Evolutionary conservation across 2,329 filamentous ascomycete genomes (phyloP).

Genomic region (Phialocephala sp.): DNA sequence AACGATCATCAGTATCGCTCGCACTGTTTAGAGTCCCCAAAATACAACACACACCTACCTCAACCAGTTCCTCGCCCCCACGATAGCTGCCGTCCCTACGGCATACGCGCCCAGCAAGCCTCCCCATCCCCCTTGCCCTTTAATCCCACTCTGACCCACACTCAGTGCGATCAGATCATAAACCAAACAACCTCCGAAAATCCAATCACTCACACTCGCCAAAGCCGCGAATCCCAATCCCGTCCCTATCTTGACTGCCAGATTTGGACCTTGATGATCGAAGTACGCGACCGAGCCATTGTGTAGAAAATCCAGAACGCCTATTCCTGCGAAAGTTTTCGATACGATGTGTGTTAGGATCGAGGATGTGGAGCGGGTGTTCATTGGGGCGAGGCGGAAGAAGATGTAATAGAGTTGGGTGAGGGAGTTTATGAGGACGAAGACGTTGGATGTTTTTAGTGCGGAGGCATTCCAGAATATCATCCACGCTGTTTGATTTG

Average conservation of each 20-base stretch:
- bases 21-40: neutral
- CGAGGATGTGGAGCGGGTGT: constrained; percentile 54
- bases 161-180: constrained; percentile 62
- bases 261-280: constrained; percentile 52
- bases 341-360: constrained; percentile 62
- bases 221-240: constrained; percentile 57
- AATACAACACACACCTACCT: constrained; percentile 48
- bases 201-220: constrained; percentile 60
- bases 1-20: constrained; percentile 22
- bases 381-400: constrained; percentile 54
- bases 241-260: constrained; percentile 56
- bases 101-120: constrained; percentile 57
- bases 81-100: constrained; percentile 57
- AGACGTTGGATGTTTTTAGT: constrained; percentile 58
- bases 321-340: constrained; percentile 66
- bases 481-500: constrained; percentile 55
- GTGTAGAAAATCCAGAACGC: constrained; percentile 63
- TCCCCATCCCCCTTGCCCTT: constrained; percentile 52
- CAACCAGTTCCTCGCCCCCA: constrained; percentile 56
- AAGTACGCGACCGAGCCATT: constrained; percentile 63
- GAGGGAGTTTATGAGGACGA: constrained; percentile 61
- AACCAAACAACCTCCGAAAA: constrained; percentile 63
- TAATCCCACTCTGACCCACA: constrained; percentile 55
- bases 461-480: constrained; percentile 63
- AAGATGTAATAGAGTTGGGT: constrained; percentile 60